Conservation (phyloP, 2,329 filamentous ascomycete species). For the Diaporthe sp. region DNA sequence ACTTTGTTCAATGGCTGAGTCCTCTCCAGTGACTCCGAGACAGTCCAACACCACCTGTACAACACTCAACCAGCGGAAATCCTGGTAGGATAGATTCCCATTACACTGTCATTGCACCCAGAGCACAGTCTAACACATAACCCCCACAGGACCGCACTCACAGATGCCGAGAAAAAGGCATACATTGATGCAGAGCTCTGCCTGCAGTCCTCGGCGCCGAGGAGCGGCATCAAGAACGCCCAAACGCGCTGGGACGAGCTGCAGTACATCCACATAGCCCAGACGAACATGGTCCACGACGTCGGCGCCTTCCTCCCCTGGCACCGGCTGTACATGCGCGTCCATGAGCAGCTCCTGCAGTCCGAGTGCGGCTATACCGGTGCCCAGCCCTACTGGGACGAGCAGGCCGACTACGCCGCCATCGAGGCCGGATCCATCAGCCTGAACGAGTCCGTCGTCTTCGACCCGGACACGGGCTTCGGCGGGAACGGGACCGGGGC, state of each 20-base stretch:
- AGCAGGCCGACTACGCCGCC: constrained; percentile 39
- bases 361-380: constrained; percentile 50
- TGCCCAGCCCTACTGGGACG: constrained; percentile 52
- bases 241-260: constrained; percentile 28
- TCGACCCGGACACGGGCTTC: constrained; percentile 50
- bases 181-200: constrained; percentile 36
- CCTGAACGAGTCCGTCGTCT: constrained; percentile 46
- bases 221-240: constrained; percentile 20
- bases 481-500: constrained; percentile 47
- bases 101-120: not conserved
- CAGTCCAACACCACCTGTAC: constrained; percentile 22
- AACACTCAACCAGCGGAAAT: constrained; percentile 30
- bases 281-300: constrained; percentile 43
- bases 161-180: constrained; percentile 41
- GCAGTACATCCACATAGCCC: constrained; percentile 32
- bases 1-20: not conserved
- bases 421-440: constrained; percentile 42
- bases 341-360: constrained; percentile 49
- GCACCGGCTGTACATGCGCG: constrained; percentile 50
- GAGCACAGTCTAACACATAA: not conserved
- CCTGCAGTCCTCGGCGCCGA: constrained; percentile 2
- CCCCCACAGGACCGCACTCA: constrained; percentile 10
- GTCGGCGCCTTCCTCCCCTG: constrained; percentile 52
- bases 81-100: not conserved
- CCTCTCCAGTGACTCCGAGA: constrained; percentile 10